Base-by-base conservation (phyloP, 169 alveolate genomes). In the Plasmodium inui region DNA sequence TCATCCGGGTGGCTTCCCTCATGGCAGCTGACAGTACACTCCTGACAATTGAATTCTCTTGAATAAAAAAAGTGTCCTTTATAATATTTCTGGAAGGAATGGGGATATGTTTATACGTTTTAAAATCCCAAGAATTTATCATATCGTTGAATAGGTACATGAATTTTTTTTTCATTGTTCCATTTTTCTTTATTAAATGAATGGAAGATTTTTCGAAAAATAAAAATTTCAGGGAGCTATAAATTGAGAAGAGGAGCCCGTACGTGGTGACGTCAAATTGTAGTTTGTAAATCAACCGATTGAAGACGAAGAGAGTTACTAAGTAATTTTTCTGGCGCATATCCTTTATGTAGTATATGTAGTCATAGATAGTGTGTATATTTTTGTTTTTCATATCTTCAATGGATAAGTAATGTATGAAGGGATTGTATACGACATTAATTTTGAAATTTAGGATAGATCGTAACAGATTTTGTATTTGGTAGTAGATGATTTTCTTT, bases 371-470 rank as follows among this genome's bases (percentile, higher is more conserved):
- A 17, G 55, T 83, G 14, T 22, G 53, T 32, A 57, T 32, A 10
- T 71, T 83, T 39, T 70, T 71, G 44, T 83, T 83, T 22, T 70
- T 22, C 14, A 83, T 5, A 44, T 83, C 92, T 19, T 30, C 53
- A 37, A 70, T 22, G 28, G 72, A 55, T 0, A 83, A 34, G 14
- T 83, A 55, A 6, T 83, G 92, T 28, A 83, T 71, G 57, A 83
- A 83, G 19, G 82, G 82, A 28, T 83, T 46, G 34, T 83, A 71
- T 17, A 83, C 61, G 12, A 83, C 57, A 53, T 83, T 83, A 8
- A 83, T 83, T 83, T 83, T 83, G 37, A 83, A 41, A n/a, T 41
- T 83, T 83, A 83, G 73, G 55, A 83, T 83, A n/a, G 82, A 83
- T 10, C 92, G 72, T 53, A 83, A 83, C 74, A 83, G 32, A 7